phyloP scores from a whole-genome alignment of 2,329 filamentous ascomycete species.

The Phyllosticta citribraziliensis region DNA sequence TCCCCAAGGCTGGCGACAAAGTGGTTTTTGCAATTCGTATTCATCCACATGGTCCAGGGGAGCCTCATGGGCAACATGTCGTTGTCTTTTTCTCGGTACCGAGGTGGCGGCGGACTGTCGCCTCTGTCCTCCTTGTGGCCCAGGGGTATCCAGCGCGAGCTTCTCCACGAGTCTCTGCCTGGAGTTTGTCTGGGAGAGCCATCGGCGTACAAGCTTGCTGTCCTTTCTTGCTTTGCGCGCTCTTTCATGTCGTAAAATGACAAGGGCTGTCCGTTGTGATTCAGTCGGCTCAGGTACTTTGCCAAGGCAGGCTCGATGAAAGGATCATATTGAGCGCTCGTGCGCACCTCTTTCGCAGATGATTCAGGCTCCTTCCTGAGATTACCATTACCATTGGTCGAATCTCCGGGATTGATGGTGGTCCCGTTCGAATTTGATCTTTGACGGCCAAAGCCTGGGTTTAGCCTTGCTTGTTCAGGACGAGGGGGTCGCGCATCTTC shows the following conservation, averaged over 20 bases:
- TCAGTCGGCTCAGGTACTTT: not conserved
- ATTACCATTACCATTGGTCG: not conserved
- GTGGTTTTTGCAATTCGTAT: slow-evolving; percentile 26
- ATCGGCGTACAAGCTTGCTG: not conserved
- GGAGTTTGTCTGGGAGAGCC: not conserved
- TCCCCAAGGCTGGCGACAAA: slow-evolving; percentile 9
- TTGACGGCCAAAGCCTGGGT: not conserved
- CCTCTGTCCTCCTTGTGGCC: not conserved
- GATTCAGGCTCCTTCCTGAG: not conserved
- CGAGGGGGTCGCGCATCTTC: not conserved
- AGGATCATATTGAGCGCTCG: not conserved
- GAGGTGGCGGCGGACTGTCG: not conserved
- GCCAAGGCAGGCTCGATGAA: not conserved
- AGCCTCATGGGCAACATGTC: slow-evolving; percentile 16
- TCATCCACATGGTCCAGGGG: slow-evolving; percentile 29
- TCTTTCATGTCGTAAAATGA: slow-evolving; percentile 8
- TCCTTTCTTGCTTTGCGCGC: slow-evolving; percentile 1
- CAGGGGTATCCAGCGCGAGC: slow-evolving; percentile 1
- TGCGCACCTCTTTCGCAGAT: not conserved
- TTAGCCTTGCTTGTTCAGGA: not conserved
- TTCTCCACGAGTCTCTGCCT: slow-evolving; percentile 3
- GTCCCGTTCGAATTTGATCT: not conserved
- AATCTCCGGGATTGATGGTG: not conserved
- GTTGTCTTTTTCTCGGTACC: not conserved
- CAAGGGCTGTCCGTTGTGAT: not conserved